Percentiles rank a stretch among this genome's conserved stretches.
These are phyloP conservation scores for Anaeromyces robustus DNA, from an alignment of 192 early-diverging fungal genomes.

Conservation along the genomic window DNA sequence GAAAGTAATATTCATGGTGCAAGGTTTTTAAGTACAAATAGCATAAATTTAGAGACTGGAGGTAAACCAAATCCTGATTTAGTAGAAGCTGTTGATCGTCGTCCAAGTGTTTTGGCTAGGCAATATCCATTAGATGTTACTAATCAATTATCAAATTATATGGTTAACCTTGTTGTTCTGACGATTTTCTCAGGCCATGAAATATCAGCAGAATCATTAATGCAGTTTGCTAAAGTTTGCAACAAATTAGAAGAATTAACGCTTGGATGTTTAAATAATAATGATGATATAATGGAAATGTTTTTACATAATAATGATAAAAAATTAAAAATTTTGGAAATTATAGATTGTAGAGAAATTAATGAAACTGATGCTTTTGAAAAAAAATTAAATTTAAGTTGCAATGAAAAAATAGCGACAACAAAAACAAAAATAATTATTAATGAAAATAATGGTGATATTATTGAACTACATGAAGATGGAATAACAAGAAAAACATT, in stretches of 20 bases:
- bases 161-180: not conserved
- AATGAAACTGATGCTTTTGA: not conserved
- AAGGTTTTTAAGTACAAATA: not conserved
- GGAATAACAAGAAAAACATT: not conserved
- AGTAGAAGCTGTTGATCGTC: not conserved
- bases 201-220: not conserved
- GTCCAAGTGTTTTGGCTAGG: not conserved
- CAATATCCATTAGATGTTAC: not conserved
- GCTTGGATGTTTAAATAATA: not conserved
- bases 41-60: not conserved
- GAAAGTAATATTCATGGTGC: not conserved
- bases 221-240: not conserved
- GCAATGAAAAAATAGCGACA: not conserved
- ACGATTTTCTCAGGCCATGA: not conserved
- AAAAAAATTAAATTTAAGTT: not conserved
- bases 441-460: not conserved
- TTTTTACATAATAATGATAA: not conserved
- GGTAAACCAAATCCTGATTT: not conserved
- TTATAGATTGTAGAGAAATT: not conserved
- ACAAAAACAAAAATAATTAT: not conserved
- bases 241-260: not conserved
- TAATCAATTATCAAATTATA: not conserved
- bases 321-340: not conserved
- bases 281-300: not conserved
- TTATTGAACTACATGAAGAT: not conserved